Base-by-base conservation (phyloP, 169 alveolate species). In the Perkinsus chesapeaki region DNA sequence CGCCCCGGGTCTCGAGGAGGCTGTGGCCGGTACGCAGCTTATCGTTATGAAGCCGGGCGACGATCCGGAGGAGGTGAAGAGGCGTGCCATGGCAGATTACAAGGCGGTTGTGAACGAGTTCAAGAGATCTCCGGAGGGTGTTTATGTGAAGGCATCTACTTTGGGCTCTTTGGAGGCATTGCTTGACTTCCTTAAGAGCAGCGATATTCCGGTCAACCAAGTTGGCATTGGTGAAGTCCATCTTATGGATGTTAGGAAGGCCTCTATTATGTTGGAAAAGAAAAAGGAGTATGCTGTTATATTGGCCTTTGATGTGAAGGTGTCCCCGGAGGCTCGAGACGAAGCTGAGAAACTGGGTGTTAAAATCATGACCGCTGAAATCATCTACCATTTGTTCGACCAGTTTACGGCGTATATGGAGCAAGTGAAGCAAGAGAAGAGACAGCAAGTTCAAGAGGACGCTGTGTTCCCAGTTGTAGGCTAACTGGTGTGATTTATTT, bases 141-240 rank as follows among this genome's bases (percentile, higher is more conserved):
- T 99, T 48, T 98, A 99, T 95, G 99, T 99, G 72, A 98, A 98
- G 98, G 99, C 99, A 10, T 97, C 99, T 73, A 99, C 99, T 47
- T 96, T 99, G 72, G 99, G 99, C 23, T 98, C 99, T 0, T 96
- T 99, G 60, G 99, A 99, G 97, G 99, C 99, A 19, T 95, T 99
- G 37, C 97, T 99, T 47, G 98, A 98, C 37, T 99, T 98, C 97
- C 96, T 99, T 91, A 97, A 98, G 92, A 97, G 73, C 37, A 27
- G 92, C 82, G 34, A 97, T 93, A 97, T 98, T 48, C 99, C 99
- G 39, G 99, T 98, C 5, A 97, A 98, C 73, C 96, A 97, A 48
- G 98, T 98, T n/a, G 98, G 97, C 94, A 97, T 98, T 39, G 99
- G 99, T 34, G 98, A 99, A n/a, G 99, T 99, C 31, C 98, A 98